These are phyloP conservation scores for Pisolithus marmoratus DNA, from an alignment of 768 basidiomycete species.

Conservation along the genomic window DNA sequence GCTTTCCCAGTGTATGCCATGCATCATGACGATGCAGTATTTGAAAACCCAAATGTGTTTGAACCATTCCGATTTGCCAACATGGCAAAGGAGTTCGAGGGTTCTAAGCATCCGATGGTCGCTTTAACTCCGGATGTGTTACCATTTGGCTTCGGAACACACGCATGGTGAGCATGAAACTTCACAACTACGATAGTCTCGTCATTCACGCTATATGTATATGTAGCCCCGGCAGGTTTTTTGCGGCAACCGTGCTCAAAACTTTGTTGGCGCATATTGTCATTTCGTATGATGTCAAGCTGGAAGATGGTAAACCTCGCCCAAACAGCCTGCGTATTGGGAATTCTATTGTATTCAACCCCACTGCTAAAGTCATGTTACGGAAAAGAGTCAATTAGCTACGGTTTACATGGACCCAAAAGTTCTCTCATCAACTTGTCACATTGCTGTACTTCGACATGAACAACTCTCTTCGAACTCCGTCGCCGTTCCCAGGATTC, in stretches of 20 bases:
- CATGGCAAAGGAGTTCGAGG: conserved; percentile 29
- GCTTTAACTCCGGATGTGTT: conserved; percentile 29
- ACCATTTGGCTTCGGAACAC: conserved; percentile 32
- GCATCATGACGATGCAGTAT: conserved; percentile 17
- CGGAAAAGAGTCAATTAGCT: too few relatives aligned
- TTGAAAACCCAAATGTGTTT: conserved; percentile 33
- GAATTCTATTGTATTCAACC: conserved; percentile 1
- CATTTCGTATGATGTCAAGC: conserved; percentile 13
- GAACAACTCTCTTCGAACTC: too few relatives aligned
- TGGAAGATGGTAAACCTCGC: not conserved
- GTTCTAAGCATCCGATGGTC: conserved; percentile 29
- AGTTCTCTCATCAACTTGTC: too few relatives aligned
- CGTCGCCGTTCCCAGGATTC: too few relatives aligned
- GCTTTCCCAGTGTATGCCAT: conserved; percentile 15
- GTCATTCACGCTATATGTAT: not conserved
- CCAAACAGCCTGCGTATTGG: conserved; percentile 3
- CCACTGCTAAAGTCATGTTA: too few relatives aligned
- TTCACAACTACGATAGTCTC: not conserved
- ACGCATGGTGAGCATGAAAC: conserved; percentile 17
- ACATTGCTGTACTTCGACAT: too few relatives aligned
- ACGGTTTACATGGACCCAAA: too few relatives aligned
- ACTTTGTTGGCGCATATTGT: conserved; percentile 11
- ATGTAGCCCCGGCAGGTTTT: conserved; percentile 36
- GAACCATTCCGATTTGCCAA: conserved; percentile 46
- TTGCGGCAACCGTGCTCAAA: conserved; percentile 34